Base-by-base conservation (phyloP, 257 asterid species). In the Jacaranda copaia region DNA sequence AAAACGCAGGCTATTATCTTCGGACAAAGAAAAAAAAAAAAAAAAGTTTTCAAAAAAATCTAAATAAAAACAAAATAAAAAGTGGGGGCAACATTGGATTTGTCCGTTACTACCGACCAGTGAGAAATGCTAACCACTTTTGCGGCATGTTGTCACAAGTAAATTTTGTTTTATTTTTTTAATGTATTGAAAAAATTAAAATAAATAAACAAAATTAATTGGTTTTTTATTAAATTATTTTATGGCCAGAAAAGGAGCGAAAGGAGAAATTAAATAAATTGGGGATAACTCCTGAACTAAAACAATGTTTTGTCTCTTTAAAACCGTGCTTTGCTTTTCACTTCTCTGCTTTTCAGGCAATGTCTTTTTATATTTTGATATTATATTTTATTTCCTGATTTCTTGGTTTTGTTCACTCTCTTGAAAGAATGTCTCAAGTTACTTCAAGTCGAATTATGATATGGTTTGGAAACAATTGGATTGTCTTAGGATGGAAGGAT, bases 301-400 rank as follows among this genome's bases (percentile, higher is more conserved):
- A 82, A 83, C 85, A 77, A 85, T 90, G 91, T 88, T 83, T 86
- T 86, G 91, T 89, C 92, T 77, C 84, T 85, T 85, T 70, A 80
- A 86, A 84, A 88, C 88, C 83, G 76, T 82, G 83, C 85, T 87
- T 76, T 69, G 72, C 62, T 60, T 84, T 78, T 68, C 75, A 57
- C 68, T 79, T 81, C 84, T 79, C 85, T 79, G 74, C 83, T 86
- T 84, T 79, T 79, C 80, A 79, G 76, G 85, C 78, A 9, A 55
- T 76, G 84, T 76, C 85, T 49, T 80, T 81, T 79, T 80, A 79
- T 57, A 25, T 13, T 72, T 69, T 80, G 58, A 70, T 77, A 73
- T 61, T 75, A 77, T 80, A 65, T 76, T 77, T 72, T 81, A 79
- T 77, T 80, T 46, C 81, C 69, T 80, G 74, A 73, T 77, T 73